Evolutionary conservation across 1,284 basidiomycete species (phyloP), one percentile per base, ranked within the genome.

Genomic region (Ganoderma leucocontextum): DNA sequence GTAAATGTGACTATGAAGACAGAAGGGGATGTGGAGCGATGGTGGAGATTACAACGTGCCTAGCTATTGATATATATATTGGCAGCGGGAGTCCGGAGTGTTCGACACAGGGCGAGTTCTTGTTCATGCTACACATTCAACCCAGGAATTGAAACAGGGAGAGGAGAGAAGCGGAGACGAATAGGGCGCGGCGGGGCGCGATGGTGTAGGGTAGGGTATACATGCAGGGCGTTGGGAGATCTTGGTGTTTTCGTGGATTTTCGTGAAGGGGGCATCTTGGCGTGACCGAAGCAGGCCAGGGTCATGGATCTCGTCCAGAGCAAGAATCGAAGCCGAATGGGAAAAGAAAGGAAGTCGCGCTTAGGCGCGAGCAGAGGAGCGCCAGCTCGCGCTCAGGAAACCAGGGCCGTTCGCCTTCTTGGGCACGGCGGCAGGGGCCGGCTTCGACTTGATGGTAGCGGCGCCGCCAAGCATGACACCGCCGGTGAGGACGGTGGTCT

Each of bases 401-500:
- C n/a, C 13, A 74, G 79, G 71, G 70, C 71, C 63, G 58, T 39
- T 66, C 66, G 72, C 65, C 72, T 75, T 78, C 75, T 74, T 76
- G 65, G 69, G 72, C 12, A 71, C 67, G 29, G 65, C 63, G 38
- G 67, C 53, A 41, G 79, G 78, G 41, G 66, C 58, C 55, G 79
- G 78, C 76, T 80, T 80, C 62, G 80, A 63, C 76, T 77, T 75
- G 71, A 81, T 62, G 39, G 60, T 59, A 75, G 82, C 73, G 72
- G 71, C 76, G 58, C 76, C 86, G 64, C 91, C 91, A 71, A 94
- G 90, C 92, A 94, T 94, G 73, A 94, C 92, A 72, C 92, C 92
- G 65, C 92, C 92, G 8, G 92, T 93, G 71, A 94, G 86, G 62
- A 94, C 92, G 49, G 92, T 93, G 66, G 92, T 94, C 85, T 93